Conservation (phyloP, 116 monocot genomes). For the Papilionanthe hybrid region DNA sequence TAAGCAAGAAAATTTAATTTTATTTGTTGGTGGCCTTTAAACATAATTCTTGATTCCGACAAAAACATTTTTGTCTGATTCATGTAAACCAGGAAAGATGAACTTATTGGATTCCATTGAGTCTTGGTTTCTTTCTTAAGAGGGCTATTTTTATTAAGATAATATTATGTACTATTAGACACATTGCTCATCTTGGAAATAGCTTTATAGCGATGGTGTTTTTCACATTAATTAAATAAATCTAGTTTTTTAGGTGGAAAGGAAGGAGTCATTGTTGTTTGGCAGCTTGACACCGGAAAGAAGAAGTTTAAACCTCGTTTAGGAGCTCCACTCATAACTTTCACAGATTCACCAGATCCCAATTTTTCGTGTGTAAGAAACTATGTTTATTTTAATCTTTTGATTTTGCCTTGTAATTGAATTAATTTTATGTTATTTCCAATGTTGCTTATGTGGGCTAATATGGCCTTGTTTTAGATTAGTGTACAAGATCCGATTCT, state of each 20-base stretch:
- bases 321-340: conserved; percentile 65
- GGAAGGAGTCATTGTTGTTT: conserved; percentile 94
- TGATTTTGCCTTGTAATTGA: not conserved
- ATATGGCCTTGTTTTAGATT: not conserved
- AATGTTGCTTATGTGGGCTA: not conserved
- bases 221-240: not conserved
- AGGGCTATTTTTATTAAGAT: not conserved
- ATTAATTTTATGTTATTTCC: not conserved
- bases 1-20: not conserved
- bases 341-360: conserved; percentile 56
- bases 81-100: not conserved
- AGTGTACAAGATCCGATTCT: too few species aligned
- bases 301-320: conserved; percentile 72
- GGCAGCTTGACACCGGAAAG: conserved; percentile 90
- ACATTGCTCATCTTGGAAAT: not conserved
- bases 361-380: conserved; percentile 71
- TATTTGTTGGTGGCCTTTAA: not conserved
- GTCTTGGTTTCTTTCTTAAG: not conserved
- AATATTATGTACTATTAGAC: not conserved
- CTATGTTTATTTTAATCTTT: not conserved
- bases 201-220: not conserved
- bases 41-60: not conserved
- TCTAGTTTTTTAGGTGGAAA: conserved; percentile 54
- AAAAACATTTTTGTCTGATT: not conserved
- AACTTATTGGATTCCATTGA: not conserved